Evolutionary conservation across 495 filamentous ascomycete species (phyloP), one percentile per base, ranked within the genome.

Genomic region (Chaetomium cochliodes): DNA sequence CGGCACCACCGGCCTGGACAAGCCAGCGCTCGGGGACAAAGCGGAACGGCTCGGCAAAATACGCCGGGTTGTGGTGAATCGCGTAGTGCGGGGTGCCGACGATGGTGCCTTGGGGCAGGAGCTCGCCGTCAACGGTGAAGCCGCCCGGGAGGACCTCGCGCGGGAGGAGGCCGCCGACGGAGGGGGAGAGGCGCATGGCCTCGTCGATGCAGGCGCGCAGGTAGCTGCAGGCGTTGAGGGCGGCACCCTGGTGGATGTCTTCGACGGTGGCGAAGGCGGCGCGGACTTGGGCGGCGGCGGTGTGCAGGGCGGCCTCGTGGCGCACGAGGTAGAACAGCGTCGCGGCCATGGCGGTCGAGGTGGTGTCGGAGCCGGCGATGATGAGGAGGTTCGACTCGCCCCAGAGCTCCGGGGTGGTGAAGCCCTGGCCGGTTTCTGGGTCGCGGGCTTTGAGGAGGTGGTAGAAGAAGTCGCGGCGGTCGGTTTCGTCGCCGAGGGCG

Each of bases 121-220:
- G 72, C 41, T 84, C 73, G 50, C 81, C 83, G 65, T 84, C 81
- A 63, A 91, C 79, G 18, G 74, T 78, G 5, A 82, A 75, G 16
- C 89, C 89, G 50, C 88, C 88, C 0, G 78, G 60, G 3, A 87
- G 78, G 6, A 91, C 88, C 65, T 84, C 78, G 42, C 89, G 84
- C 1, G 87, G 86, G 0, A 90, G 72, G 3, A 84, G 74, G 13
- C 83, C 84, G 37, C 80, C 77, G 5, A 91, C 87, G 0, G 88
- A 81, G 16, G 90, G 90, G 0, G 84, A 84, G 61, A 92, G 75
- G 47, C 90, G 86, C 80, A 92, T 83, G 7, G 86, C 79, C 66
- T 92, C 90, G 71, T 92, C 88, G 69, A 92, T 86, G 73, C 87
- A 85, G 6, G 82, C 84, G 33, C 81, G 81, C 20, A 82, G 78